Percentiles rank a stretch among this genome's conserved stretches.
phyloP scores from a whole-genome alignment of 2,329 filamentous ascomycete genomes.

The Ophiostoma pallidulum region DNA sequence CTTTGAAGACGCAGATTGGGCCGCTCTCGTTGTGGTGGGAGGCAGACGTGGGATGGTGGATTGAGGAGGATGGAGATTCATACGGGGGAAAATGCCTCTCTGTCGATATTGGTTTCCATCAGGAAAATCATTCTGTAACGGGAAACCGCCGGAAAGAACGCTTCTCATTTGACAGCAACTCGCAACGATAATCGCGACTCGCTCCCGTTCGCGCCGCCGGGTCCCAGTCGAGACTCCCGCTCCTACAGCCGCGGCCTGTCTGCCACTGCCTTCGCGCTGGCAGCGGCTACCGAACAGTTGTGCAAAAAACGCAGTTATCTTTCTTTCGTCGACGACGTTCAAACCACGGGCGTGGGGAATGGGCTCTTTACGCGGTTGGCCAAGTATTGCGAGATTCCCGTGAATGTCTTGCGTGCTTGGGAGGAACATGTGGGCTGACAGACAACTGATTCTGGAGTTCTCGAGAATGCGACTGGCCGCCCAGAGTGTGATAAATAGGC shows the following conservation, averaged over 20 bases:
- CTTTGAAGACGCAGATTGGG: too few relatives aligned
- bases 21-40: too few relatives aligned
- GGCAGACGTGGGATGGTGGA: too few relatives aligned
- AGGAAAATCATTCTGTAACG: constrained; percentile 1
- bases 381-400: neutral
- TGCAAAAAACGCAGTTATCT: neutral
- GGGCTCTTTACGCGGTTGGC: too few relatives aligned
- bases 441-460: too few relatives aligned
- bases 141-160: neutral
- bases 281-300: too few relatives aligned
- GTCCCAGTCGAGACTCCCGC: too few relatives aligned
- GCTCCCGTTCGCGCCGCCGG: too few relatives aligned
- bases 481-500: too few relatives aligned
- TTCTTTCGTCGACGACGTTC: neutral
- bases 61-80: too few relatives aligned
- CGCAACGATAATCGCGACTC: neutral
- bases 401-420: constrained; percentile 4
- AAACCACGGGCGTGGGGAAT: neutral
- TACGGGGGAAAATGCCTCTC: neutral
- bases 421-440: constrained; percentile 1
- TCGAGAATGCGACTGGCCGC: too few relatives aligned
- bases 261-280: too few relatives aligned
- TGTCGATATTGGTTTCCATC: neutral
- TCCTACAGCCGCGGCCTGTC: neutral
- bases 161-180: neutral